Base-by-base conservation (phyloP, 1,139 yeast genomes). In the Kluyveromyces sp. region DNA sequence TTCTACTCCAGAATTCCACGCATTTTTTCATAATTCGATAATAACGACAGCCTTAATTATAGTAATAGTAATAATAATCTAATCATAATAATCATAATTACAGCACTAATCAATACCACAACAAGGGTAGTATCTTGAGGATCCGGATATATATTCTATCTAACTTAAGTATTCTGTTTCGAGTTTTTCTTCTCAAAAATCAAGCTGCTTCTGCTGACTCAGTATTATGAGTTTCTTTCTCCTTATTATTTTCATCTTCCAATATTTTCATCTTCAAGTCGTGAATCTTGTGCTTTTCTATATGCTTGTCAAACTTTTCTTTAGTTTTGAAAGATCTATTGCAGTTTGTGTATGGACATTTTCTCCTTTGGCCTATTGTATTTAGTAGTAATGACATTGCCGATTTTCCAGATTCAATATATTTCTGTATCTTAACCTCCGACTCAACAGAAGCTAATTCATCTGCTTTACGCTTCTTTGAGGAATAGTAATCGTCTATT, bases 211-310 rank as follows among this genome's bases (percentile, higher is more conserved):
- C 21, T 15, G 21, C 21, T 15, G 21, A 15, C 21, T 15, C 21
- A 15, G 21, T 15, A 15, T 15, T 15, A 15, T 15, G 21, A 1
- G 21, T 15, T 15, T 15, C 21, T 15, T 15, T 15, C 21, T 15
- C 21, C 21, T 15, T 15, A 15, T 15, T 15, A 2, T 31, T 29
- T 37, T 52, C 52, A 27, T 58, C 61, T 38, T 55, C 52, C 25
- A 61, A 43, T 15, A 55, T 48, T 43, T 59, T 58, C 42, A 64
- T 44, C 47, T 63, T 64, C 46, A 58, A 45, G 41, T 61, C 57
- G 50, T 64, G 65, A 4, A 63, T 57, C 40, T 60, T 60, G 45
- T 64, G 68, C 42, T 61, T 62, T 7, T 59, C 60, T 15, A 64
- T 51, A 50, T 64, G 68, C 32, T 46, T 52, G 7, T 64, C 56